Base-by-base conservation (phyloP, 78 protist species). In the Dictyostelium firmibasis region DNA sequence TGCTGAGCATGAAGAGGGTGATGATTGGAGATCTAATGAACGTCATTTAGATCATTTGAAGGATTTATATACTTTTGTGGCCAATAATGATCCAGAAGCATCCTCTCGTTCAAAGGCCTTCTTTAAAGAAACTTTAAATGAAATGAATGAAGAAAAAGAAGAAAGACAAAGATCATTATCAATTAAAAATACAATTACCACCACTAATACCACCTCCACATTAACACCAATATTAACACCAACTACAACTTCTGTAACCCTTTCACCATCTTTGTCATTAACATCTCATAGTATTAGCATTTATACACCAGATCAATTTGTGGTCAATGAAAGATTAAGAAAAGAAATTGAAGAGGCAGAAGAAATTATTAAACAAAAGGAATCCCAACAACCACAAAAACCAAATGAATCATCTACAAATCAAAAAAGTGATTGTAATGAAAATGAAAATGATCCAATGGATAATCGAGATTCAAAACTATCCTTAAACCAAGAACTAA, bases 71-170 rank as follows among this genome's bases (percentile, higher is more conserved):
- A 27, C 43, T n/a, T 77, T 77, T 77, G 41, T 77, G 5, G 64
- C 57, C 14, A 77, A 18, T 23, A n/a, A 77, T 72, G 79, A 18
- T 18, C 79, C 79, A 31, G 79, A 70, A 70, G 83, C 83, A 43
- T 41, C 62, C 9, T 47, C 85, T 13, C 31, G 36, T 29, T 47
- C 85, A 50, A 79, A 41, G 14, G 50, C 69, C 13, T 35, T 72
- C 44, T 33, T 72, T 33, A 29, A 72, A 33, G 43, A 72, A 6
- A 31, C 79, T 16, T 29, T 72, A 16, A 33, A 31, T 33, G 43
- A 72, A 72, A 72, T 72, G 79, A 72, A 72, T 72, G 43, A 72
- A 16, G 43, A 33, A 33, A 72, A 33, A 16, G 43, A 72, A 72
- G 43, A 72, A 33, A 72, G 79, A 33, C 2, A 72, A 72, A 72